Conservation (phyloP, 139 green algal genomes). For the Dunaliella primolecta region DNA sequence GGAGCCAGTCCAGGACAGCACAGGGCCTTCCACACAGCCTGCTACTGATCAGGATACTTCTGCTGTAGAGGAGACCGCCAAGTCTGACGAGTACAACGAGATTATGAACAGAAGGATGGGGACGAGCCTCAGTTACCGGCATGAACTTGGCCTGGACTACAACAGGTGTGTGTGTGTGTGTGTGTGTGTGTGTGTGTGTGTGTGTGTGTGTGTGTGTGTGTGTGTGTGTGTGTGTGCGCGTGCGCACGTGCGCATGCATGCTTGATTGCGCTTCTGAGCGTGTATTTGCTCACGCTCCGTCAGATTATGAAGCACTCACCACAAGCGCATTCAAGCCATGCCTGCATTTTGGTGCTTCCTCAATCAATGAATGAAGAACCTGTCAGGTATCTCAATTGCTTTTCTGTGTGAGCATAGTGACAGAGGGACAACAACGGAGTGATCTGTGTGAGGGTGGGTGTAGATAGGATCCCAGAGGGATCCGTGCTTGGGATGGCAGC, state of each 20-base stretch:
- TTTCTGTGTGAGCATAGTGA: too few relatives aligned
- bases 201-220: neutral
- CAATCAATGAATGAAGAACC: too few relatives aligned
- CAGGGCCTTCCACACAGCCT: neutral
- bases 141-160: conserved; percentile 93
- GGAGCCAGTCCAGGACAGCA: neutral
- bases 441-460: too few relatives aligned
- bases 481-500: too few relatives aligned
- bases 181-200: neutral
- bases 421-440: too few relatives aligned
- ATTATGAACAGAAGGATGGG: conserved; percentile 87
- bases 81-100: conserved; percentile 73
- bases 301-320: too few relatives aligned
- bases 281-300: too few relatives aligned
- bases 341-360: too few relatives aligned
- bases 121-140: conserved; percentile 71
- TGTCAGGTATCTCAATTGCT: too few relatives aligned
- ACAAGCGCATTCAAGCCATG: too few relatives aligned
- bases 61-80: neutral
- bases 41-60: neutral
- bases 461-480: too few relatives aligned
- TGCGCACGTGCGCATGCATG: neutral
- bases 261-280: neutral
- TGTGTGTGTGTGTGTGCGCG: neutral
- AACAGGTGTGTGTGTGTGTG: conserved; percentile 21